Percentiles rank a stretch among this genome's conserved stretches.
Conservation (phyloP, 2,329 filamentous ascomycete genomes). For the Colletotrichum sp. region DNA sequence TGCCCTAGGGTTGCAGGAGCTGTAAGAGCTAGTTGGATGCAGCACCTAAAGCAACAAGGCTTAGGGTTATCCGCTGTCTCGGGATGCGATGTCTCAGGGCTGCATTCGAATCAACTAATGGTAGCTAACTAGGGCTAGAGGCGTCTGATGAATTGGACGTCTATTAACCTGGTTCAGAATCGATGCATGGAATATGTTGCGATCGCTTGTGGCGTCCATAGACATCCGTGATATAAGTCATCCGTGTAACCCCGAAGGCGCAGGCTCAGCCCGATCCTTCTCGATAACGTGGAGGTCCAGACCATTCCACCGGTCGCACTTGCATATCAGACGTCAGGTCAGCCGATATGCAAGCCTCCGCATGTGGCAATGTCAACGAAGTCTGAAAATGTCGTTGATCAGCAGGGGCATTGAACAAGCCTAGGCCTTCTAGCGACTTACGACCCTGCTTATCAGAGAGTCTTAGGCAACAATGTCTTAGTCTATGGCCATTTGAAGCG, state of each 20-base stretch:
- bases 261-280: not conserved
- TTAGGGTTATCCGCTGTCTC: not conserved
- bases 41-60: not conserved
- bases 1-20: not conserved
- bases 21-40: not conserved
- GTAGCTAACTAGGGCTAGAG: not conserved
- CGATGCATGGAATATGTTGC: not conserved
- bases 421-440: not conserved
- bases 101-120: not conserved
- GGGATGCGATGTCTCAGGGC: not conserved
- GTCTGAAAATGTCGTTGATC: not conserved
- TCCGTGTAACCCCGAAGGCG: not conserved
- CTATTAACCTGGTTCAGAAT: not conserved
- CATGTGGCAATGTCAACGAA: not conserved
- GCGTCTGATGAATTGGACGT: not conserved
- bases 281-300: not conserved
- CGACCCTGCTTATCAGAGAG: not conserved
- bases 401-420: not conserved
- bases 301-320: not conserved
- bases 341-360: not conserved
- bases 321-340: not conserved
- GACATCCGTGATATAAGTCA: not conserved
- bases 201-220: not conserved
- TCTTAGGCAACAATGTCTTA: not conserved
- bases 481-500: not conserved